phyloP scores from a whole-genome alignment of 2,329 filamentous ascomycete genomes.

The Hypoxylon sp. region DNA sequence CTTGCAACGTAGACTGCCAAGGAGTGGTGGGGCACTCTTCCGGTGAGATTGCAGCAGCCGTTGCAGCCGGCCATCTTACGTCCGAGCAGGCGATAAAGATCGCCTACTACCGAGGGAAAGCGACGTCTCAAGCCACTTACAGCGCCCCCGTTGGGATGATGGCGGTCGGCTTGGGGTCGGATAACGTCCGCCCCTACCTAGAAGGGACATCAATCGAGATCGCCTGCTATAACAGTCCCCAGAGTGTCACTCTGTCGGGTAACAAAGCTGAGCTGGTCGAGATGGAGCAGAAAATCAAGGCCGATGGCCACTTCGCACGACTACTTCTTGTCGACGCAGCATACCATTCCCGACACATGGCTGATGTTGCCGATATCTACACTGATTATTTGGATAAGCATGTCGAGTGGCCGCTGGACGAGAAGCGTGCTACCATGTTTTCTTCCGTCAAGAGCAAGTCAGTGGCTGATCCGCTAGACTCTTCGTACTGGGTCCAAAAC shows the following conservation, averaged over 20 bases:
- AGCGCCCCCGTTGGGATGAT: slow-evolving; percentile 50
- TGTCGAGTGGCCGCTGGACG: not conserved
- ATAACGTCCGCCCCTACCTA: slow-evolving; percentile 36
- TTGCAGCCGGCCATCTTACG: slow-evolving; percentile 26
- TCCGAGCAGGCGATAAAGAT: slow-evolving; percentile 46
- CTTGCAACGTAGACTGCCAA: not conserved
- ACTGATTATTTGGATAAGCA: slow-evolving; percentile 24
- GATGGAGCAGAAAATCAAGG: slow-evolving; percentile 35
- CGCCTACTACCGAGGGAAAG: slow-evolving; percentile 50
- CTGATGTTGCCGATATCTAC: slow-evolving; percentile 33
- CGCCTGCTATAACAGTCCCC: slow-evolving; percentile 47
- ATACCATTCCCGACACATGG: slow-evolving; percentile 52
- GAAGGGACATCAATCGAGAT: slow-evolving; percentile 29
- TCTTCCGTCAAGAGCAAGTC: slow-evolving; percentile 10
- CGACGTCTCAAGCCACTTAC: slow-evolving; percentile 20
- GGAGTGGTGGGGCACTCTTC: slow-evolving; percentile 13
- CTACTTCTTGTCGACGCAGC: slow-evolving; percentile 48
- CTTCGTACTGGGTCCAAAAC: slow-evolving; percentile 44
- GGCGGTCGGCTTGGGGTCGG: slow-evolving; percentile 44
- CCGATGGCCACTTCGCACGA: slow-evolving; percentile 45
- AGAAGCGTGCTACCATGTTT: slow-evolving; percentile 31
- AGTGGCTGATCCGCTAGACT: slow-evolving; percentile 3
- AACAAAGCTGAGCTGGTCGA: slow-evolving; percentile 25
- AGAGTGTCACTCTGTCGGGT: slow-evolving; percentile 50
- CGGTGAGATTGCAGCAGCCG: slow-evolving; percentile 15